A percentile compares a stretch with the other conserved stretches of the same genome.
Evolutionary conservation across 2,329 filamentous ascomycete species (phyloP).

Genomic region (Pestalotiopsis sp.): DNA sequence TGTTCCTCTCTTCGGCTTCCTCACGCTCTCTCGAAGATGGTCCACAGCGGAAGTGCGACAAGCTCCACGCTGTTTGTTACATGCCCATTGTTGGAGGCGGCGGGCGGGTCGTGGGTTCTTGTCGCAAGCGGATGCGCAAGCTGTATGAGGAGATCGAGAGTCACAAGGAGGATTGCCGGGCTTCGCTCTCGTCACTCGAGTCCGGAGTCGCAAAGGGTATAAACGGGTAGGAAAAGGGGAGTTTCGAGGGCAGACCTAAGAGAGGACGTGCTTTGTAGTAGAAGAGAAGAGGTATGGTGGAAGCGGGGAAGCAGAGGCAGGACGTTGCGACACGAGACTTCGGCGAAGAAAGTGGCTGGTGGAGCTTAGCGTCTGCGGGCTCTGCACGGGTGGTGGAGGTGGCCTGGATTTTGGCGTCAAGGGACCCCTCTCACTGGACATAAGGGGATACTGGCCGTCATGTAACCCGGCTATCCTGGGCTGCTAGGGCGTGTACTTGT

Average conservation of each 20-base stretch:
- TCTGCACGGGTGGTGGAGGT: conserved; percentile 27
- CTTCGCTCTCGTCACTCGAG: conserved; percentile 11
- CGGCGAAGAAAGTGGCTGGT: conserved; percentile 17
- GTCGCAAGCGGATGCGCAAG: conserved; percentile 13
- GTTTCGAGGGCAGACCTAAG: background rate
- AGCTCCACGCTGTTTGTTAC: conserved; percentile 14
- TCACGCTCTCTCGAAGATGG: conserved; percentile 11
- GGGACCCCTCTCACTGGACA: conserved; percentile 2
- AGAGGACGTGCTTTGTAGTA: conserved; percentile 8
- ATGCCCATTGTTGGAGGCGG: conserved; percentile 14
- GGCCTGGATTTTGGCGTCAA: conserved; percentile 24
- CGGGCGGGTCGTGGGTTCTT: background rate
- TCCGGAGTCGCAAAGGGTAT: background rate
- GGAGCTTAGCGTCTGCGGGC: conserved; percentile 17
- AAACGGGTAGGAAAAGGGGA: background rate
- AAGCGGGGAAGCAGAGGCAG: conserved; percentile 18
- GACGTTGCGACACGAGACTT: conserved; percentile 29
- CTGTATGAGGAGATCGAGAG: background rate
- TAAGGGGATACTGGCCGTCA: background rate
- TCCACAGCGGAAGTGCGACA: conserved; percentile 14
- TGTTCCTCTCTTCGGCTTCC: conserved; percentile 7
- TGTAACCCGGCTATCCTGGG: background rate
- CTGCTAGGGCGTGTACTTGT: background rate
- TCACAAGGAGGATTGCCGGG: background rate
- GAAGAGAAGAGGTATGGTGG: conserved; percentile 6